phyloP scores from a whole-genome alignment of 768 basidiomycete species.

The Leccinum aurantiacum region DNA sequence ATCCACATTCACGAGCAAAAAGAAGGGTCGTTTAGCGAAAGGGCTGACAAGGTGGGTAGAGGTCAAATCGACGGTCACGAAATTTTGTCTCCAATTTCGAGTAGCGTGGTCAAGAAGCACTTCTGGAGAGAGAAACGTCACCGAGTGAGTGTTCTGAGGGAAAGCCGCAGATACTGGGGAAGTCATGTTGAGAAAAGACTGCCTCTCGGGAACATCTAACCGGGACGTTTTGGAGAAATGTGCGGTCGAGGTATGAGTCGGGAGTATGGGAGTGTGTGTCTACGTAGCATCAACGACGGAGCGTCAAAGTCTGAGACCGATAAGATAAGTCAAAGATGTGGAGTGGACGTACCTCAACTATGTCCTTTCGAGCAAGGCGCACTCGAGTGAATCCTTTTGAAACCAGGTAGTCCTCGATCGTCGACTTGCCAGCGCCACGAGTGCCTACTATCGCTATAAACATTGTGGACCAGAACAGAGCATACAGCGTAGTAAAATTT shows the following conservation, averaged over 20 bases:
- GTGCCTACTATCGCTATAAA: constrained; percentile 70
- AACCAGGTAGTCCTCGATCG: constrained; percentile 59
- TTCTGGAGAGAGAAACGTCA: constrained; percentile 44
- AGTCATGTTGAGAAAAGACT: constrained; percentile 23
- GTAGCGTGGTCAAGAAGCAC: constrained; percentile 76
- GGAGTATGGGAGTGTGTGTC: constrained; percentile 3
- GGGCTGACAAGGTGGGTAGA: constrained; percentile 55
- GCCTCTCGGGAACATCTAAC: constrained; percentile 6
- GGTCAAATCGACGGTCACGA: constrained; percentile 75
- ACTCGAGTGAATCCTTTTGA: constrained; percentile 57
- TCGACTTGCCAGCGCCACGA: constrained; percentile 58
- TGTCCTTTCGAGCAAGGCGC: constrained; percentile 31
- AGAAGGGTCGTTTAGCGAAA: constrained; percentile 87
- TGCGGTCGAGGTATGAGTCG: neutral
- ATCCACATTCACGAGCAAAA: constrained; percentile 80
- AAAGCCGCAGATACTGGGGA: constrained; percentile 18
- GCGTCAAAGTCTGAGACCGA: neutral
- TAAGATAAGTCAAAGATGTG: neutral
- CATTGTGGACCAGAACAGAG: constrained; percentile 39
- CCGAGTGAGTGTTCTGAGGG: constrained; percentile 23
- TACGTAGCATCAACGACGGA: constrained; percentile 1
- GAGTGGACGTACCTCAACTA: constrained; percentile 16
- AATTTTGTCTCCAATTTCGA: constrained; percentile 73
- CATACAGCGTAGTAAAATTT: neutral
- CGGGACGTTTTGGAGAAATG: neutral